Evolutionary conservation across 2,329 filamentous ascomycete genomes (phyloP).

Genomic region (Monosporascus sp.): DNA sequence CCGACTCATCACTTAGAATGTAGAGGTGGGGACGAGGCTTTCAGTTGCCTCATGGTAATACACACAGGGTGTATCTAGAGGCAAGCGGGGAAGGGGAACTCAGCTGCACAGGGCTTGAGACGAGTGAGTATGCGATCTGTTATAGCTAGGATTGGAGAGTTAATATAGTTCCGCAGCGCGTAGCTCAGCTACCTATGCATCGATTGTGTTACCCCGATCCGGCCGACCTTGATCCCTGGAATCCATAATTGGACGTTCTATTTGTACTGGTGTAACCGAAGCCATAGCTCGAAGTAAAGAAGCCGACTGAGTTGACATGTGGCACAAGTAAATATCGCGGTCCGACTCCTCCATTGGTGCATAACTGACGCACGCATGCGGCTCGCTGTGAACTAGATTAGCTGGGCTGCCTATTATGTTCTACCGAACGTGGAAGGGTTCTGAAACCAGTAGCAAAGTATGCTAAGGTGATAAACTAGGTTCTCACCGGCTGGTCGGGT

Average conservation of each 20-base stretch:
- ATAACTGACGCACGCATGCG: no score
- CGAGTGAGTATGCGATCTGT: not conserved
- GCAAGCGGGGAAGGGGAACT: not conserved
- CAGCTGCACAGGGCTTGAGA: not conserved
- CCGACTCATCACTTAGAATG: not conserved
- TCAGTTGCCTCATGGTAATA: conserved; percentile 7
- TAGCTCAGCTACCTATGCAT: not conserved
- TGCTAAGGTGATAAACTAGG: not conserved
- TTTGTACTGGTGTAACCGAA: not conserved
- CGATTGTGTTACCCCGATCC: not conserved
- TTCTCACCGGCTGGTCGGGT: no score
- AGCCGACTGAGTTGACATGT: not conserved
- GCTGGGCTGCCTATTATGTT: not conserved
- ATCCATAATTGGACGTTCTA: not conserved
- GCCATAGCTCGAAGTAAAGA: not conserved
- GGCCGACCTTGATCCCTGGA: not conserved
- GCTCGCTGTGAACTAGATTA: not conserved
- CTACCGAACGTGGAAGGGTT: not conserved
- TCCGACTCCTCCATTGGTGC: not conserved
- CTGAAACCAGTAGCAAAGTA: no score
- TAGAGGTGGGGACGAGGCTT: not conserved
- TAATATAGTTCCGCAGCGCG: not conserved
- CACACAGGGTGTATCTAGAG: conserved; percentile 3
- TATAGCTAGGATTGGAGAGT: not conserved
- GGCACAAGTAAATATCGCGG: not conserved